phyloP scores from a whole-genome alignment of 1,139 yeast species.

The Protomyces pachydermus region DNA sequence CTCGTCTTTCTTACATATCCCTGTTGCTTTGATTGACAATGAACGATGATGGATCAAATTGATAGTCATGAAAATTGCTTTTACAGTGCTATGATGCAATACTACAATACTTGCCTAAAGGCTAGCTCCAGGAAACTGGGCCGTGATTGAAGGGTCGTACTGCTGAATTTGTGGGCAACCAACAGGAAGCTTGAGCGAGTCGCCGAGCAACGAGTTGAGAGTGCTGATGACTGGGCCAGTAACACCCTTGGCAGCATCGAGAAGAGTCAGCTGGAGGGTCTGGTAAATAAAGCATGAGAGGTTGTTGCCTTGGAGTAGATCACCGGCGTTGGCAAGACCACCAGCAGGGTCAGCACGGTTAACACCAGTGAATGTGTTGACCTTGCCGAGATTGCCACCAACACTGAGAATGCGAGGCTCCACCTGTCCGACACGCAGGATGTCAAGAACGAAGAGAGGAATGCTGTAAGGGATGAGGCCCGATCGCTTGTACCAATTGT shows the following conservation, averaged over 20 bases:
- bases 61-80: too few species aligned
- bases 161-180: background rate
- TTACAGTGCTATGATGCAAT: too few species aligned
- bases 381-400: background rate
- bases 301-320: background rate
- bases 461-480: conserved; percentile 3
- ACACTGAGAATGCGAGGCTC: background rate
- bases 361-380: background rate
- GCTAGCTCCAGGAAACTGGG: background rate
- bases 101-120: background rate
- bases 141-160: background rate
- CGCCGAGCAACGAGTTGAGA: background rate
- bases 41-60: too few species aligned
- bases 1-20: too few species aligned
- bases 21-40: too few species aligned
- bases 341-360: background rate
- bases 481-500: conserved; percentile 24
- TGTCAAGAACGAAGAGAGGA: conserved; percentile 4
- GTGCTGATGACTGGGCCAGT: background rate
- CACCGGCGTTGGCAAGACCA: background rate
- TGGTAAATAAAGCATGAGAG: background rate
- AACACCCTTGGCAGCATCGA: background rate
- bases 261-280: background rate
- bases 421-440: background rate
- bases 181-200: background rate